These are phyloP conservation scores for Tetratostichococcus sp. DNA, from an alignment of 139 green algal genomes.

Conservation along the genomic window DNA sequence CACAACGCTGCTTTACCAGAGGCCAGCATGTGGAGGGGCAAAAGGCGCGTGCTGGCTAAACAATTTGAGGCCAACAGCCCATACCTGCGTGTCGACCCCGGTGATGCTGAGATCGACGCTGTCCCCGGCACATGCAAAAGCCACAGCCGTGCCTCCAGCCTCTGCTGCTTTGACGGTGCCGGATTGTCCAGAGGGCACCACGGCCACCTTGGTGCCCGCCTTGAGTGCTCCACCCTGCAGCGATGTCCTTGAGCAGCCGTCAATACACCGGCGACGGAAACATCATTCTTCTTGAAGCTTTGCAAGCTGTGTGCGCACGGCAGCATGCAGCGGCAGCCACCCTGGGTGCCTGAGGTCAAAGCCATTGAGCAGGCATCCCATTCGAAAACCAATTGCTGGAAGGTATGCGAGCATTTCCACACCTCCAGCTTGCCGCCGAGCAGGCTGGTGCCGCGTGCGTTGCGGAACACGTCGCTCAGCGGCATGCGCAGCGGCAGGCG, in stretches of 20 bases:
- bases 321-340: too few species aligned
- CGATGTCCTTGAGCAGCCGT: too few species aligned
- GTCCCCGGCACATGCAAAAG: conserved; percentile 72
- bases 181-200: conserved; percentile 55
- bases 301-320: too few species aligned
- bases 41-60: too few species aligned
- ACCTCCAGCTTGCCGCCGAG: conserved; percentile 84
- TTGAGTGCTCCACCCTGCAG: conserved; percentile 19
- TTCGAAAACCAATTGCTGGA: too few species aligned
- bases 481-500: conserved; percentile 64
- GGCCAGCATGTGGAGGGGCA: too few species aligned
- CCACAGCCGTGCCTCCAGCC: not conserved
- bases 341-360: too few species aligned
- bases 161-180: conserved; percentile 49
- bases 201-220: conserved; percentile 52
- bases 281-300: too few species aligned
- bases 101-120: conserved; percentile 68
- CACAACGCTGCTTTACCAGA: too few species aligned
- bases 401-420: conserved; percentile 21
- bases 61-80: not conserved
- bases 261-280: too few species aligned
- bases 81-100: conserved; percentile 39
- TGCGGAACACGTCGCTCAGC: conserved; percentile 60
- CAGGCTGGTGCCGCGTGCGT: conserved; percentile 33
- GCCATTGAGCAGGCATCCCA: too few species aligned